Base-by-base conservation (phyloP, 805 yeast genomes). In the Kodamaea sagamina region DNA sequence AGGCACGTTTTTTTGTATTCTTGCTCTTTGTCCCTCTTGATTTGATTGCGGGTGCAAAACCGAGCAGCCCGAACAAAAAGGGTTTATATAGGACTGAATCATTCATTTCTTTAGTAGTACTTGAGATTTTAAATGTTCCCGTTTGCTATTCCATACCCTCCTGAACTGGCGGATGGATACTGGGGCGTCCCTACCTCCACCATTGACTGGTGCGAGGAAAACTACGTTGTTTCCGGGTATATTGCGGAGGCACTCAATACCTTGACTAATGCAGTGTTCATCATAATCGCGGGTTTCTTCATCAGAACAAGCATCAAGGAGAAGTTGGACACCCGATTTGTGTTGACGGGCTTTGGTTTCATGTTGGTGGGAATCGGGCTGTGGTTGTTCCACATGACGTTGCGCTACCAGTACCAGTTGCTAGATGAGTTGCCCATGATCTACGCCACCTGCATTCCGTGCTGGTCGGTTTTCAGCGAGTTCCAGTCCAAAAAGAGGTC, bases 151-250 rank as follows among this genome's bases (percentile, higher is more conserved):
- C 78, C 81, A 1, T 81, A 81, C 53, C 85, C 87, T 0, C 72
- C 72, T 5, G 78, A 72, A 25, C 78, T 79, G 32, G 51, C 58
- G n/a, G 44, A 63, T 11, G 90, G 89, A 1, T 82, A 63, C 59
- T 88, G 96, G 96, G 93, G 93, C 1, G 67, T 71, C 4, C 86
- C 86, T 2, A 89, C 98, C 0, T 79, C 96, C 28, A 90, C 98
- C n/a, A 93, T 93, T 28, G 99, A 92, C 59, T 92, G 98, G 98
- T 92, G 99, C 66, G 99, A 92, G 58, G 98, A 93, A 63, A 92
- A 92, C 68, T 92, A 92, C 60, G 92, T 89, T 8, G 86, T 90
- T 1, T 77, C 92, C 9, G 77, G 77, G 9, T 93, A 86, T 57
- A 74, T 93, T 41, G 97, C 98, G 3, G 99, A 93, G 62, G 85